Base-by-base conservation (phyloP, 2,329 filamentous ascomycete species). In the Pyrenochaeta sp. region DNA sequence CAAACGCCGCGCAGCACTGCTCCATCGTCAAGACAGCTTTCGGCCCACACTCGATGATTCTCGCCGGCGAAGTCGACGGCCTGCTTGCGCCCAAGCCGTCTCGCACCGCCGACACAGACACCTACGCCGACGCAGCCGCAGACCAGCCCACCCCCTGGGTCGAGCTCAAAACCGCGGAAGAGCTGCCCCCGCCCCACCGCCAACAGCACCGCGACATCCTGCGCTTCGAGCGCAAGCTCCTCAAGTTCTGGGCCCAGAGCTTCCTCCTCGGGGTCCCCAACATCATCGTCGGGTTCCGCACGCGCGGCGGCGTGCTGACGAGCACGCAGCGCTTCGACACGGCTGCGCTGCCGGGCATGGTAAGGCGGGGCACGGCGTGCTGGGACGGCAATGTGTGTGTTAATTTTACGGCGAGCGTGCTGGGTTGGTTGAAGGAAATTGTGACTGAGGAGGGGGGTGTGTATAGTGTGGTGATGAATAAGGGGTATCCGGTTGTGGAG, bases 371-470 rank as follows among this genome's bases (percentile, higher is more conserved):
- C 0, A 82, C 82, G 20, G 77, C 78, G 2, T 83, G 81, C 32
- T 99, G 94, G 94, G 89, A 97, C 73, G 93, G 90, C 13, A 93
- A 96, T 65, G 82, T 88, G 55, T 96, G 92, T 65, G 94, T 97
- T 64, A 96, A 96, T 59, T 96, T 96, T 73, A 85, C 90, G 1
- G 84, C 83, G 1, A 78, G 74, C 0, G 89, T 97, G 58, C 72
- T 97, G 11, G 85, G 86, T 6, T 95, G 89, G 90, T 78, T 84
- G 48, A 80, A 81, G 28, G 78, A 77, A 1, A 83, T 86, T 14
- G 83, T 13, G 31, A 15, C 85, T 6, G 76, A 69, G 6, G 73
- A 78, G 13, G 87, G 89, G 26, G 90, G 90, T 0, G 85, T 95
- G 2, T 97, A 90, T 88, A 83, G 86, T 49, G 89, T 99, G 61